Evolutionary conservation across 2,329 filamentous ascomycete species (phyloP).

Genomic region (Aspergillus terreus): DNA sequence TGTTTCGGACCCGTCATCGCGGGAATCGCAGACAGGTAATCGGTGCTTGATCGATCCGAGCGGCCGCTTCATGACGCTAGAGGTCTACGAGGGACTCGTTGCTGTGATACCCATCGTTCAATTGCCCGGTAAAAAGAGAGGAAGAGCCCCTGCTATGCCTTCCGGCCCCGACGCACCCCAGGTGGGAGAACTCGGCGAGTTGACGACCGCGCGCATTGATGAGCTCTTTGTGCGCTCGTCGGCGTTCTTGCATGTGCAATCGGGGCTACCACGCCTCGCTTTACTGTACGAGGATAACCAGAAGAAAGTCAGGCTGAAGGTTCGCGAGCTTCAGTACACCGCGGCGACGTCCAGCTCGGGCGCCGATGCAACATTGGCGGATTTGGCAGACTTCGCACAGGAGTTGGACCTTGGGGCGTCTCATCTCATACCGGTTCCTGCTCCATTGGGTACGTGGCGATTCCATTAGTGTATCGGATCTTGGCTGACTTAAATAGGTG

Average conservation of each 20-base stretch:
- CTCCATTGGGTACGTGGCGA: constrained; percentile 46
- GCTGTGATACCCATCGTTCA: constrained; percentile 60
- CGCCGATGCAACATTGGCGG: constrained; percentile 52
- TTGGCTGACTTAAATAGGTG: constrained; percentile 46
- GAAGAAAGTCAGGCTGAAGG: constrained; percentile 52
- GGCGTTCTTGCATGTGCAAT: constrained; percentile 58
- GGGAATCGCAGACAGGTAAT: constrained; percentile 79
- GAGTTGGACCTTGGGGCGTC: constrained; percentile 59
- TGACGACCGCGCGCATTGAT: constrained; percentile 59
- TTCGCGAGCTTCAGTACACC: constrained; percentile 53
- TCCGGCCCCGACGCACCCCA: constrained; percentile 28
- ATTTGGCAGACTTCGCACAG: constrained; percentile 48
- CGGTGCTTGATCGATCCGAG: constrained; percentile 80
- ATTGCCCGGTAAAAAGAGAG: constrained; percentile 49
- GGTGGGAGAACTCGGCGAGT: constrained; percentile 58
- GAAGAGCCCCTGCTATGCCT: constrained; percentile 22
- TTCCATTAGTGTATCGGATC: neutral
- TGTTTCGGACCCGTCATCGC: constrained; percentile 56
- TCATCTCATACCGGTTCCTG: constrained; percentile 59
- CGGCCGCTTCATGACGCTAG: constrained; percentile 62
- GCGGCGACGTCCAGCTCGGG: constrained; percentile 44
- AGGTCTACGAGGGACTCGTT: constrained; percentile 66
- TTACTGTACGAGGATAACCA: constrained; percentile 63
- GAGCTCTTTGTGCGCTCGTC: constrained; percentile 66
- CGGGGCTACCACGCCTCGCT: constrained; percentile 57